Percentiles rank a stretch among this genome's conserved stretches.
phyloP scores from a whole-genome alignment of 192 early-diverging fungal species.

The Rhizophagus clarus region DNA sequence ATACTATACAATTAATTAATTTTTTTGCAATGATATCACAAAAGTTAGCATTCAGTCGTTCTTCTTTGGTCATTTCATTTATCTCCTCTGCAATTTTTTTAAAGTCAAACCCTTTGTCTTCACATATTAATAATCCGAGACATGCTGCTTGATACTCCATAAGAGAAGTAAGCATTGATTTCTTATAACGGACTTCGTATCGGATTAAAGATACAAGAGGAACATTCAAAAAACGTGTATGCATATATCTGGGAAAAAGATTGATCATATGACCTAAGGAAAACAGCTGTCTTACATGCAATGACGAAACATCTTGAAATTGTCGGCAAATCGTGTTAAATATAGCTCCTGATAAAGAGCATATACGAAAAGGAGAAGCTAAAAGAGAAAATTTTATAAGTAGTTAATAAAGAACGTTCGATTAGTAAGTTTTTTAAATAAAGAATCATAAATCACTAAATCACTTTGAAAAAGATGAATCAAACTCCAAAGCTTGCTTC shows the following conservation, averaged over 20 bases:
- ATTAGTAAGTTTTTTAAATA: neutral
- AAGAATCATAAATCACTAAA: neutral
- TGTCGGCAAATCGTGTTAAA: neutral
- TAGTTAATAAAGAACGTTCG: neutral
- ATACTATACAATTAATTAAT: slow-evolving; percentile 22
- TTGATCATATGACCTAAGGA: slow-evolving; percentile 26
- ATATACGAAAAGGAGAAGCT: slow-evolving; percentile 16
- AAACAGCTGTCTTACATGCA: slow-evolving; percentile 14
- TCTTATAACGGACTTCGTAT: slow-evolving; percentile 63
- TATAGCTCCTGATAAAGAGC: slow-evolving; percentile 5
- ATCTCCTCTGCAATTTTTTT: slow-evolving; percentile 19
- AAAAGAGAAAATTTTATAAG: neutral
- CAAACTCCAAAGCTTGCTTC: slow-evolving; percentile 41
- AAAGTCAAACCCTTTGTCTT: slow-evolving; percentile 47
- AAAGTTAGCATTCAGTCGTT: neutral
- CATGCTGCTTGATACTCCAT: slow-evolving; percentile 60
- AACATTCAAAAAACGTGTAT: slow-evolving; percentile 33
- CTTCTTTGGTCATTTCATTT: neutral
- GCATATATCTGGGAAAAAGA: slow-evolving; percentile 41
- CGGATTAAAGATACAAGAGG: slow-evolving; percentile 46
- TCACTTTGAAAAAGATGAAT: slow-evolving; percentile 49
- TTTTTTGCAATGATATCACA: slow-evolving; percentile 13
- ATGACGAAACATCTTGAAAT: slow-evolving; percentile 12
- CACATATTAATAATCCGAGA: slow-evolving; percentile 60
- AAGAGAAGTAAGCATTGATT: slow-evolving; percentile 44